Evolutionary conservation across 2,329 filamentous ascomycete species (phyloP).

Genomic region (Acephala macrosclerotiorum): DNA sequence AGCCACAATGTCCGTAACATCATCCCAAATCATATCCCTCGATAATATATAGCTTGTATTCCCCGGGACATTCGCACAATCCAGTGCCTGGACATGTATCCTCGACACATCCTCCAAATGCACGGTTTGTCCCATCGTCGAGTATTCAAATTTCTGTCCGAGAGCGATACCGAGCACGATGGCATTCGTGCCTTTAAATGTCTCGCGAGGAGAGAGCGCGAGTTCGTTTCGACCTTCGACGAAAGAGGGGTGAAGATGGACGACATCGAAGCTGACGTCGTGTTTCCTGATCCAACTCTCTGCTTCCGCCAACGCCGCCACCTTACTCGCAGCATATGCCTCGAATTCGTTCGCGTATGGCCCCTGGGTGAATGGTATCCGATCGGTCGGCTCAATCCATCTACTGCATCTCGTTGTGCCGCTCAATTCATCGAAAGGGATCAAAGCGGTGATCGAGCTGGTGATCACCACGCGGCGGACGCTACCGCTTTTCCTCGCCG

Average conservation of each 20-base stretch:
- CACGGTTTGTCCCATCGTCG: slow-evolving; percentile 27
- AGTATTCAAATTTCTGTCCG: slow-evolving; percentile 19
- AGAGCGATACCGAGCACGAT: slow-evolving; percentile 21
- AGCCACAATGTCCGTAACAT: slow-evolving; percentile 4
- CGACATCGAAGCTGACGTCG: slow-evolving; percentile 25
- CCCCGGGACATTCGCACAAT: slow-evolving; percentile 24
- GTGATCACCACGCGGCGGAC: slow-evolving; percentile 19
- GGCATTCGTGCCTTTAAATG: slow-evolving; percentile 17
- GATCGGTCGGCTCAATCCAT: neutral
- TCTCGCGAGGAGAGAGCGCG: slow-evolving; percentile 14
- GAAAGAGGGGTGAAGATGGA: slow-evolving; percentile 27
- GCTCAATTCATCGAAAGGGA: slow-evolving; percentile 9
- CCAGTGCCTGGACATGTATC: slow-evolving; percentile 32
- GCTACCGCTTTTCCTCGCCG: slow-evolving; percentile 28
- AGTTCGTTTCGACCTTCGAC: slow-evolving; percentile 30
- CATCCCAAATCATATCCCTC: slow-evolving; percentile 5
- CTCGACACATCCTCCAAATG: slow-evolving; percentile 36
- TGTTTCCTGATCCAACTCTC: slow-evolving; percentile 31
- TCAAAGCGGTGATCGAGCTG: slow-evolving; percentile 14
- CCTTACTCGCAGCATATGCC: slow-evolving; percentile 42
- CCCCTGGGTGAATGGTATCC: neutral
- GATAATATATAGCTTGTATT: slow-evolving; percentile 30
- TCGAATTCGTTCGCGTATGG: slow-evolving; percentile 33
- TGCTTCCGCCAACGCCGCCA: slow-evolving; percentile 35
- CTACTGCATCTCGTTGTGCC: neutral